Conservation (phyloP, 2,329 filamentous ascomycete species). For the Alternaria burnsii region DNA sequence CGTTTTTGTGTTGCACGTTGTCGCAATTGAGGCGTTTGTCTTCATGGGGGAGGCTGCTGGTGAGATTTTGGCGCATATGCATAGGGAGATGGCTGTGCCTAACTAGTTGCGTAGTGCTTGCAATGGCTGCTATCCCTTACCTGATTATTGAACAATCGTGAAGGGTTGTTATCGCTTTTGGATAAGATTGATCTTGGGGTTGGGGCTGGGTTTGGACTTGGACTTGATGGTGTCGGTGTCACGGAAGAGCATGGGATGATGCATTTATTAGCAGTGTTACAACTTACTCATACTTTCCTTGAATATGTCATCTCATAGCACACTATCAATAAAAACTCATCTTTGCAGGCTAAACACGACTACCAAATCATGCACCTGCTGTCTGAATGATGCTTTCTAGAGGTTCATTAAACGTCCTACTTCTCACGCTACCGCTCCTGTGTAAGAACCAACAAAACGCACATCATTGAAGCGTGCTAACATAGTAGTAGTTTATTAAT, state of each 20-base stretch:
- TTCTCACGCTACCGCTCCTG: too few relatives aligned
- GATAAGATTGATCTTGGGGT: neutral
- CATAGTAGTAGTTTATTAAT: too few relatives aligned
- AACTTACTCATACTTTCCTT: neutral
- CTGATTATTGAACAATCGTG: neutral
- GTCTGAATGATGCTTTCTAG: too few relatives aligned
- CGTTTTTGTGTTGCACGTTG: constrained; percentile 58
- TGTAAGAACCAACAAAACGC: too few relatives aligned
- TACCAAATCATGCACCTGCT: too few relatives aligned
- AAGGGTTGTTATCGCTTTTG: neutral
- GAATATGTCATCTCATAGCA: neutral
- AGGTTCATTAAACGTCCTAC: too few relatives aligned
- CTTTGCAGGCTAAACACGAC: neutral
- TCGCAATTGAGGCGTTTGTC: constrained; percentile 64
- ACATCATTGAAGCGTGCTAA: too few relatives aligned
- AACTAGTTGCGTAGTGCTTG: neutral
- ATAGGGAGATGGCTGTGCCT: constrained; percentile 20
- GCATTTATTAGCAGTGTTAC: neutral
- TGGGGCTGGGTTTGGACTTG: neutral
- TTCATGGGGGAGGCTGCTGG: constrained; percentile 52
- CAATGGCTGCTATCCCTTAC: neutral
- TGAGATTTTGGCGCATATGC: constrained; percentile 29
- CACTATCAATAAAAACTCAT: neutral
- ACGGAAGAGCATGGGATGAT: neutral
- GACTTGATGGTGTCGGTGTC: neutral